A percentile compares a stretch with the other conserved stretches of the same genome.
Conservation (phyloP, 2,329 filamentous ascomycete species). For the Ophioceras dolichostomum region DNA sequence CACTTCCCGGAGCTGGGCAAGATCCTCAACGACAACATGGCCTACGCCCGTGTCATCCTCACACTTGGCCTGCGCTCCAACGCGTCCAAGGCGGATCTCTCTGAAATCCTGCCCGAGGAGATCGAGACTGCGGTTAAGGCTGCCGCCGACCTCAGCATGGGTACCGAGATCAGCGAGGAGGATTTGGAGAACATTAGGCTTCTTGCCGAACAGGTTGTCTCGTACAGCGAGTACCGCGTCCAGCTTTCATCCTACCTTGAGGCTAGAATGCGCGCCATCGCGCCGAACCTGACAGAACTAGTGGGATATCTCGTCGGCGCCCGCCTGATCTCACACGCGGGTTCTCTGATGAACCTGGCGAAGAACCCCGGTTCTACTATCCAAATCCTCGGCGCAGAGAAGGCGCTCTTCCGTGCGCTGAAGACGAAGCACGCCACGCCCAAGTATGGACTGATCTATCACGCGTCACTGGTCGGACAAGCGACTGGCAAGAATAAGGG, state of each 20-base stretch:
- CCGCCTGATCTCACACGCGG: slow-evolving; percentile 85
- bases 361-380: slow-evolving; percentile 93
- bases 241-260: slow-evolving; percentile 83
- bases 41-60: slow-evolving; percentile 80
- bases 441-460: slow-evolving; percentile 93
- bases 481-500: slow-evolving; percentile 98
- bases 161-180: slow-evolving; percentile 87
- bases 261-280: slow-evolving; percentile 91
- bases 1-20: slow-evolving; percentile 98
- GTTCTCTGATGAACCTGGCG: slow-evolving; percentile 86
- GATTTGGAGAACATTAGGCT: slow-evolving; percentile 89
- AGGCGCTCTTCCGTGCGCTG: slow-evolving; percentile 92
- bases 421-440: slow-evolving; percentile 99
- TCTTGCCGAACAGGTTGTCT: slow-evolving; percentile 85
- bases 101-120: slow-evolving; percentile 88
- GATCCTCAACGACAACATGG: slow-evolving; percentile 93
- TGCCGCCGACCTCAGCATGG: slow-evolving; percentile 95
- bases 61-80: slow-evolving; percentile 82
- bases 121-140: slow-evolving; percentile 86
- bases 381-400: slow-evolving; percentile 96
- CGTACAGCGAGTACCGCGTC: slow-evolving; percentile 79
- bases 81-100: slow-evolving; percentile 63
- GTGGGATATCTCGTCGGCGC: slow-evolving; percentile 91
- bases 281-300: slow-evolving; percentile 86
- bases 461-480: slow-evolving; percentile 88